These are phyloP conservation scores for Dalbergia cultrata DNA, from an alignment of 306 rosid genomes.

Conservation along the genomic window DNA sequence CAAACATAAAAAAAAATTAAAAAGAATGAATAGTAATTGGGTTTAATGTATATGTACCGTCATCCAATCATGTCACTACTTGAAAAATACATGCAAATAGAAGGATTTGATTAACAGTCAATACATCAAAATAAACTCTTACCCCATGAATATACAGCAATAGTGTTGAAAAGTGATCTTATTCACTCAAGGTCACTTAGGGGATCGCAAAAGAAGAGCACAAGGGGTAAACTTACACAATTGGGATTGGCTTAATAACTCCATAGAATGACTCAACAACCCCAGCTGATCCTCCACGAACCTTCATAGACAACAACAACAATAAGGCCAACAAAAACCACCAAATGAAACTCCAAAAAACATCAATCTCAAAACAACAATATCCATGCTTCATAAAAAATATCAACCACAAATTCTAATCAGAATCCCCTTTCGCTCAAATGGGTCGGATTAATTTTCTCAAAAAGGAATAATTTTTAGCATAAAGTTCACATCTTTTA, in stretches of 20 bases:
- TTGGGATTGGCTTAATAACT: slow-evolving; percentile 76
- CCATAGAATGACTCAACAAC: slow-evolving; percentile 84
- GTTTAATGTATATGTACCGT: too few species aligned
- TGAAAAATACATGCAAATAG: too few species aligned
- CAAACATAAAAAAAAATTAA: not conserved
- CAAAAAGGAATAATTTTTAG: not conserved
- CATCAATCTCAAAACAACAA: not conserved
- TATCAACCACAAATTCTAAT: not conserved
- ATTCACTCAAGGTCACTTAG: not conserved
- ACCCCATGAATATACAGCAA: slow-evolving; percentile 12
- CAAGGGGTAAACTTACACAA: slow-evolving; percentile 65
- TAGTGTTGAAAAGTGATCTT: not conserved
- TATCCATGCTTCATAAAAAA: not conserved
- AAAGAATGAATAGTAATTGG: not conserved
- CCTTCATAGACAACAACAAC: slow-evolving; percentile 54
- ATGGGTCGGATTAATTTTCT: not conserved
- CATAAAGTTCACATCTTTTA: slow-evolving; percentile 15
- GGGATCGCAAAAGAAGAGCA: not conserved
- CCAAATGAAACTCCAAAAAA: not conserved
- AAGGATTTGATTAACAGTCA: too few species aligned
- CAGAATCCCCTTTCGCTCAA: slow-evolving; percentile 21
- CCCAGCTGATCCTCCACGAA: slow-evolving; percentile 96
- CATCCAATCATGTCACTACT: too few species aligned
- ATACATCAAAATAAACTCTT: too few species aligned
- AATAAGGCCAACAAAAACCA: slow-evolving; percentile 9